Conservation (phyloP, 306 rosid species). For the Vigna reflexopilosa region DNA sequence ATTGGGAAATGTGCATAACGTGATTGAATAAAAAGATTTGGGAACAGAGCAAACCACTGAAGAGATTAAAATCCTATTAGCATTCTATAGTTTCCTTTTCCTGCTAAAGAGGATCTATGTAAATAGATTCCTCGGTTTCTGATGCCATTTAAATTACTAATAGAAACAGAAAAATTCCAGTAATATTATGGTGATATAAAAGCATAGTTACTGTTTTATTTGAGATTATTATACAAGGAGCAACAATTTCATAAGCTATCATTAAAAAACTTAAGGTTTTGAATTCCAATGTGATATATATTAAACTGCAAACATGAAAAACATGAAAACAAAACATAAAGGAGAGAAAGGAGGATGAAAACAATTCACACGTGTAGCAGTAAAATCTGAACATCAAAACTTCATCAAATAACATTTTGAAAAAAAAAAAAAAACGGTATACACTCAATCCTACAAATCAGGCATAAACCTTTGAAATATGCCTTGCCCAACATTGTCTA, state of each 20-base stretch:
- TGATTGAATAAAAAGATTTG: background rate
- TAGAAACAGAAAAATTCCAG: conserved; percentile 4
- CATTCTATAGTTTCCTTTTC: conserved; percentile 4
- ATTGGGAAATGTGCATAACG: background rate
- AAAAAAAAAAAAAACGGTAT: background rate
- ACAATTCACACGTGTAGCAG: background rate
- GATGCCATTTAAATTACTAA: background rate
- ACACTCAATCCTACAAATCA: conserved; percentile 39
- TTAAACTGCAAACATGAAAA: conserved; percentile 16
- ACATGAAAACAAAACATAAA: background rate
- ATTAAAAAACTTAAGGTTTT: background rate
- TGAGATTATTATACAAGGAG: background rate
- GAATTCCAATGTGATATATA: background rate
- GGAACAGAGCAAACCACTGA: background rate
- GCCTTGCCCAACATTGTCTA: conserved; percentile 88
- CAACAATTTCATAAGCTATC: conserved; percentile 11
- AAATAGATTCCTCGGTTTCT: conserved; percentile 3
- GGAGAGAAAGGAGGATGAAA: background rate
- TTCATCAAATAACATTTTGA: conserved; percentile 2
- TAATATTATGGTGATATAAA: background rate
- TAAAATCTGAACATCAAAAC: background rate
- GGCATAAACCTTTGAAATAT: conserved; percentile 78
- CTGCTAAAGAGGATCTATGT: background rate
- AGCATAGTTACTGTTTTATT: background rate
- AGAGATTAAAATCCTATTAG: background rate